Conservation (phyloP, 495 filamentous ascomycete genomes). For the Tuber borchii region DNA sequence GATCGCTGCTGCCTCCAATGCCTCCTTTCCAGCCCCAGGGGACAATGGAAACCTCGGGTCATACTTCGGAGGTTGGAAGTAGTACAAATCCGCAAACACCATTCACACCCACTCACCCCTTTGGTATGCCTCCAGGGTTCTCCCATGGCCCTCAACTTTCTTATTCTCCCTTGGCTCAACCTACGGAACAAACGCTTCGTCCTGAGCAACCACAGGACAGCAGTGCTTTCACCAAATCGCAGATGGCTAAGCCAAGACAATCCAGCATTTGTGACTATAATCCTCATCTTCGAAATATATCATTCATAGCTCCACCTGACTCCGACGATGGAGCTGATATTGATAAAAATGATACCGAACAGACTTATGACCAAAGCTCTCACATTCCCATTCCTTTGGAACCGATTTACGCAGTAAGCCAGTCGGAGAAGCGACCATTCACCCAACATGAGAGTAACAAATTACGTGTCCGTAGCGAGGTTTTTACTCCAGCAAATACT, state of each 20-base stretch:
- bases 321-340: not conserved
- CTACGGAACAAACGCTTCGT: conserved; percentile 23
- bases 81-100: conserved; percentile 35
- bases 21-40: conserved; percentile 32
- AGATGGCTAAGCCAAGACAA: conserved; percentile 8
- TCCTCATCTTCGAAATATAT: conserved; percentile 29
- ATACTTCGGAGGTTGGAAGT: conserved; percentile 30
- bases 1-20: conserved; percentile 27
- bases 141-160: conserved; percentile 16
- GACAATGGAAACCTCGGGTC: conserved; percentile 19
- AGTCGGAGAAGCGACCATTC: not conserved
- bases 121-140: conserved; percentile 10
- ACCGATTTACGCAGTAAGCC: not conserved
- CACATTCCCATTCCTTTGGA: not conserved
- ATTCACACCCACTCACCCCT: conserved; percentile 33
- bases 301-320: conserved; percentile 27
- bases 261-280: conserved; percentile 20
- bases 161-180: conserved; percentile 24
- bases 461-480: not conserved
- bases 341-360: not conserved
- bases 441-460: not conserved
- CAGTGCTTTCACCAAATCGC: conserved; percentile 14
- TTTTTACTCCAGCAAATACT: not conserved
- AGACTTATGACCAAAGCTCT: not conserved
- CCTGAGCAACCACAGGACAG: conserved; percentile 19